Evolutionary conservation across 208 protist genomes (phyloP), one percentile per base, ranked within the genome.

Genomic region (Phytomonas sp.): DNA sequence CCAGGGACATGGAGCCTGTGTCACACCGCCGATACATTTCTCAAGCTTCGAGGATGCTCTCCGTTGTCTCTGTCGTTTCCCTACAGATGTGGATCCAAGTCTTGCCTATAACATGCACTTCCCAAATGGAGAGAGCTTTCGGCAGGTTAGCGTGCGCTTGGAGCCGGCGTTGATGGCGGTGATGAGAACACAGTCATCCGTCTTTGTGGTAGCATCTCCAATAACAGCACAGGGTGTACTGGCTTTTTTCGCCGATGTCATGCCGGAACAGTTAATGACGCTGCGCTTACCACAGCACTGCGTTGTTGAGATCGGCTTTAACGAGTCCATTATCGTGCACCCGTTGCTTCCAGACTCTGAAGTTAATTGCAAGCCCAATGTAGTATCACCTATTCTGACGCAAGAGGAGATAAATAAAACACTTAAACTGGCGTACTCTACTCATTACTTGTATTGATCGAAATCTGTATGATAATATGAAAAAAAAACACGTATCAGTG

Each of bases 131-230:
- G 90, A 95, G 77, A 91, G 85, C 75, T 95, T 73, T 68, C 81
- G 87, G 29, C 90, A 95, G 77, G 86, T 95, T 42, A 93, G 90
- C 69, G 84, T 87, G 59, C 85, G 90, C 5, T 75, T 95, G n/a
- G 90, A 95, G 73, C 83, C 85, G 16, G 90, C 81, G 36, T 49
- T 95, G 42, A 95, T 95, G 90, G 86, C 87, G 19, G 83, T 93
- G 29, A 92, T 93, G 90, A 81, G 90, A 6, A 82, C 85, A 30
- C 82, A 88, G 74, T 86, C 76, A 5, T 84, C 90, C 0, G 86
- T 93, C 14, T 82, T 95, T 71, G 84, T 95, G 12, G 76, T 93
- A 4, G 87, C 87, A 14, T 82, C 90, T 16, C 29, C 77, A 0
- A 75, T 91, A 26, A 84, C 90, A 0, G 87, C 90, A 40, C 80